Percentiles rank a stretch among this genome's conserved stretches.
Conservation (phyloP, 768 basidiomycete species). For the Lactarius deliciosus region DNA sequence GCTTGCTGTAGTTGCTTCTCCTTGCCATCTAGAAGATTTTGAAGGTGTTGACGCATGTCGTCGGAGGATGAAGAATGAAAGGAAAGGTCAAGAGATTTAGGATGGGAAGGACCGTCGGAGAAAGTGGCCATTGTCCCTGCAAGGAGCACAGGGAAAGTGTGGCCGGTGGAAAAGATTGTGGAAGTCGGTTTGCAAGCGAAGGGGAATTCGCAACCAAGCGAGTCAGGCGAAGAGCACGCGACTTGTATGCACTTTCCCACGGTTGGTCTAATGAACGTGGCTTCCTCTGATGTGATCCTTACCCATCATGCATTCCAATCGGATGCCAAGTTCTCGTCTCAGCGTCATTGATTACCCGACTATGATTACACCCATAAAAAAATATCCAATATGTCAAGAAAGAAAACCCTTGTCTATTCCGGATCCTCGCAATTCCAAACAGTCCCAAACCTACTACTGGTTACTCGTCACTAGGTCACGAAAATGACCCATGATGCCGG, state of each 20-base stretch:
- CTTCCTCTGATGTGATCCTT: neutral
- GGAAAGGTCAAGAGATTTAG: conserved; percentile 15
- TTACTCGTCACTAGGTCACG: conserved; percentile 15
- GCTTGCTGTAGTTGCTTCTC: conserved; percentile 91
- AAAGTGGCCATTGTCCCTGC: conserved; percentile 35
- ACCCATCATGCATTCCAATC: neutral
- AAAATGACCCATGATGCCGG: conserved; percentile 26
- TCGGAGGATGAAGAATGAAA: conserved; percentile 29
- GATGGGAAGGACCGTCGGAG: conserved; percentile 34
- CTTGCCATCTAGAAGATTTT: conserved; percentile 78
- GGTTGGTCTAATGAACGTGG: neutral
- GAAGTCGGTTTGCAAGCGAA: conserved; percentile 1
- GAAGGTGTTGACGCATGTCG: conserved; percentile 43
- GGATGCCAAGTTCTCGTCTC: neutral
- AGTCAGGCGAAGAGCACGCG: conserved; percentile 2
- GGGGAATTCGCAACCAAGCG: neutral
- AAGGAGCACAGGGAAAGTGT: neutral
- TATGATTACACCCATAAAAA: conserved; percentile 16
- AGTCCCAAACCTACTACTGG: conserved; percentile 6
- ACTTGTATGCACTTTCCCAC: conserved; percentile 18
- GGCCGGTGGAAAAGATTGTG: conserved; percentile 3
- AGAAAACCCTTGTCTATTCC: conserved; percentile 6
- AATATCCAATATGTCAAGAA: conserved; percentile 21
- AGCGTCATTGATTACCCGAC: neutral
- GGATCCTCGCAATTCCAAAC: conserved; percentile 1